Evolutionary conservation across 495 filamentous ascomycete genomes (phyloP).

Genomic region (Trichoderma reesei): DNA sequence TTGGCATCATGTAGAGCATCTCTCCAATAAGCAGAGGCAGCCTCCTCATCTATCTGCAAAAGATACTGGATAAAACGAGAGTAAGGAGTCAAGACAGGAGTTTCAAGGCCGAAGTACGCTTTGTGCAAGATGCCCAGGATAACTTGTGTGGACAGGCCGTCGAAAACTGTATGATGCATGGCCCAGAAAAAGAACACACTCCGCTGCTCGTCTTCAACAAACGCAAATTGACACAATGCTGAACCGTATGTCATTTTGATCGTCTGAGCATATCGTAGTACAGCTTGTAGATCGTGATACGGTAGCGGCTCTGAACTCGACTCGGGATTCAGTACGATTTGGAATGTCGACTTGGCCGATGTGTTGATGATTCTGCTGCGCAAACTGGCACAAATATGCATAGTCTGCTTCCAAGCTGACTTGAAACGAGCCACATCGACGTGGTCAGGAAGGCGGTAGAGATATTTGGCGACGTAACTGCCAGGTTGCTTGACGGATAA

Average conservation of each 20-base stretch:
- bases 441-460: background rate
- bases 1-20: background rate
- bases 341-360: background rate
- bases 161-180: constrained; percentile 11
- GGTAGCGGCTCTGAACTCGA: background rate
- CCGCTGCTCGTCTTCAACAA: constrained; percentile 4
- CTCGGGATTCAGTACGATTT: constrained; percentile 12
- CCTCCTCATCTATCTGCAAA: background rate
- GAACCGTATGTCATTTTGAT: constrained; percentile 11
- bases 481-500: background rate
- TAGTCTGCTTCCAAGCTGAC: constrained; percentile 1
- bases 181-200: constrained; percentile 41
- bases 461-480: background rate
- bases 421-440: background rate
- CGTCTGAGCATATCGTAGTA: background rate
- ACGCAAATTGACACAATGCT: constrained; percentile 19
- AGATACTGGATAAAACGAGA: background rate
- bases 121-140: background rate
- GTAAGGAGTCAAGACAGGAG: background rate
- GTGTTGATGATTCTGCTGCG: constrained; percentile 9
- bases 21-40: background rate
- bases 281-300: background rate
- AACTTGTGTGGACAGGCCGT: background rate
- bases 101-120: background rate
- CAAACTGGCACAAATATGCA: background rate